Evolutionary conservation across 805 yeast genomes (phyloP).

Genomic region (Hanseniaspora jakobsenii): DNA sequence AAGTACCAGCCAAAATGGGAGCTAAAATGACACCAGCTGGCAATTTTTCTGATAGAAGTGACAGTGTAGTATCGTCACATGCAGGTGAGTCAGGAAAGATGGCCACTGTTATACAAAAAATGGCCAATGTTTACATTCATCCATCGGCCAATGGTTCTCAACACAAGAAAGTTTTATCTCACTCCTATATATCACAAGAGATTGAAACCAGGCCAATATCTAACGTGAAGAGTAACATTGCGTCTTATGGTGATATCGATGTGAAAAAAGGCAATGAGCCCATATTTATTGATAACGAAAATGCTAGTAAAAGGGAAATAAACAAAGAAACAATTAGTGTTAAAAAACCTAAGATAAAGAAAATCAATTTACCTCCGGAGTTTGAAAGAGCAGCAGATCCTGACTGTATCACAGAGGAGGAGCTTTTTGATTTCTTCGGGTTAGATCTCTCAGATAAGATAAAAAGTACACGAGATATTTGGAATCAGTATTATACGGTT

Average conservation of each 20-base stretch:
- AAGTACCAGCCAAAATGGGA: no score
- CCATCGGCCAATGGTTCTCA: background rate
- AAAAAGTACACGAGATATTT: slow-evolving; percentile 16
- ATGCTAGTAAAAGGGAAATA: background rate
- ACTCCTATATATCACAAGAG: no score
- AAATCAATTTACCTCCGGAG: slow-evolving; percentile 8
- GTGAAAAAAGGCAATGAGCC: background rate
- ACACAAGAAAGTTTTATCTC: no score
- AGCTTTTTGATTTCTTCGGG: slow-evolving; percentile 17
- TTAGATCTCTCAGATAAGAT: slow-evolving; percentile 17
- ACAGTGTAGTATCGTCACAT: no score
- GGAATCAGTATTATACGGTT: slow-evolving; percentile 18
- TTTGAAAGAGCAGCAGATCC: slow-evolving; percentile 6
- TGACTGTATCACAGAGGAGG: slow-evolving; percentile 15
- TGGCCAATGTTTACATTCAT: slow-evolving; percentile 10
- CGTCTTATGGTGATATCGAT: no score
- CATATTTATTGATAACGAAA: background rate
- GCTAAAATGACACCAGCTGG: no score
- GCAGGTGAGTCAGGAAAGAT: background rate
- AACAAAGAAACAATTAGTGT: background rate
- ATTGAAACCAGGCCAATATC: no score
- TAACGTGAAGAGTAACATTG: no score
- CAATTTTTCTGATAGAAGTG: background rate
- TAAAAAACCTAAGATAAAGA: background rate
- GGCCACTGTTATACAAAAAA: slow-evolving; percentile 10